Percentiles rank a stretch among this genome's conserved stretches.
Conservation (phyloP, 169 alveolate genomes). For the Eimeria brunetti region DNA sequence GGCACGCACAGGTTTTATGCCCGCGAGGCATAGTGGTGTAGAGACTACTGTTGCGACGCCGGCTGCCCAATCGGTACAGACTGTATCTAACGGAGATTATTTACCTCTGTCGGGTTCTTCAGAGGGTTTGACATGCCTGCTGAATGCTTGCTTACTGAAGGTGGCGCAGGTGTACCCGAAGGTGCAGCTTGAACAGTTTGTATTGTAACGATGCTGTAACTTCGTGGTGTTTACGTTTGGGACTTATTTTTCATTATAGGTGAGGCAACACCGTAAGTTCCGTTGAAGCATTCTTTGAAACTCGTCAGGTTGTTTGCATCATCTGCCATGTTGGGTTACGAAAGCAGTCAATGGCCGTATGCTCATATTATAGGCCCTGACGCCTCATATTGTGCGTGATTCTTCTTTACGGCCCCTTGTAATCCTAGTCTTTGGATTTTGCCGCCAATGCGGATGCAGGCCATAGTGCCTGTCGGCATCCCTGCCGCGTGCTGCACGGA, state of each 20-base stretch:
- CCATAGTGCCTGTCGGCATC: conserved; percentile 71
- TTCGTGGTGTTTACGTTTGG: conserved; percentile 27
- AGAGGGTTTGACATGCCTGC: conserved; percentile 28
- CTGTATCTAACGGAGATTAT: background rate
- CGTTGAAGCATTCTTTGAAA: conserved; percentile 17
- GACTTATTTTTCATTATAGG: background rate
- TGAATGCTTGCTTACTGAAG: background rate
- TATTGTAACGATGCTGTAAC: background rate
- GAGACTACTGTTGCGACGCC: conserved; percentile 10
- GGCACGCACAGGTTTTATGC: background rate
- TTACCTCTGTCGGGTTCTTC: background rate
- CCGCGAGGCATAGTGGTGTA: background rate
- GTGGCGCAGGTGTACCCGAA: conserved; percentile 26
- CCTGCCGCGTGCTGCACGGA: conserved; percentile 69
- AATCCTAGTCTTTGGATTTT: background rate
- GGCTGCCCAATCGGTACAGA: background rate
- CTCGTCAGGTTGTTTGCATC: conserved; percentile 48
- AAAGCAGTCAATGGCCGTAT: conserved; percentile 55
- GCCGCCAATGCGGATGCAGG: conserved; percentile 70
- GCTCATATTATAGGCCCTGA: conserved; percentile 3
- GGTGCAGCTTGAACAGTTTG: conserved; percentile 34
- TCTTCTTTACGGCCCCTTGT: conserved; percentile 16
- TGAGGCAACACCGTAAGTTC: conserved; percentile 14
- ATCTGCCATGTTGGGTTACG: conserved; percentile 16
- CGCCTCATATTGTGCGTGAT: background rate